phyloP scores from a whole-genome alignment of 306 rosid genomes.

The Fragaria vesca region DNA sequence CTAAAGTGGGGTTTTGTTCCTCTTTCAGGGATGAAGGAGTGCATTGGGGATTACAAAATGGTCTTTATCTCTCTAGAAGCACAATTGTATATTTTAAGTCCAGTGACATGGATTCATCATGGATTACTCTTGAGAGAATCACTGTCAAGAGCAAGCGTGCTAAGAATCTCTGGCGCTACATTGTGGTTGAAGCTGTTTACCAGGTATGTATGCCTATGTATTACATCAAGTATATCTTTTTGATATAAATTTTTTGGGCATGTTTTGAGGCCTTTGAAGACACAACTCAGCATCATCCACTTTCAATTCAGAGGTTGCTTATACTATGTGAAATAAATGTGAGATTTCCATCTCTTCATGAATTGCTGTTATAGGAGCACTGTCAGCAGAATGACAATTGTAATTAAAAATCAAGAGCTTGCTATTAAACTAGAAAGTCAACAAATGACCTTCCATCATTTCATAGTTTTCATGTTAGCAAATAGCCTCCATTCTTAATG shows the following conservation, averaged over 20 bases:
- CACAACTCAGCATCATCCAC: not conserved
- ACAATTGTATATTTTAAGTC: conserved; percentile 83
- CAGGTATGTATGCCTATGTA: conserved; percentile 51
- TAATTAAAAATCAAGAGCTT: not conserved
- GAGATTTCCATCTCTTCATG: not conserved
- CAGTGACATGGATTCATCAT: conserved; percentile 79
- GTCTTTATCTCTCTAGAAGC: conserved; percentile 88
- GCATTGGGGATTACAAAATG: conserved; percentile 97
- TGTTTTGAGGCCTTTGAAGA: not conserved
- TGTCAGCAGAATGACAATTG: not conserved
- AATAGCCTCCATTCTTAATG: too few relatives aligned
- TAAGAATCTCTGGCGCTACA: conserved; percentile 82
- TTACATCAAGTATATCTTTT: conserved; percentile 12
- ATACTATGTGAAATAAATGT: not conserved
- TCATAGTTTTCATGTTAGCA: not conserved
- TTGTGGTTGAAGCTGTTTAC: conserved; percentile 92
- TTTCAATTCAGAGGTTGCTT: not conserved
- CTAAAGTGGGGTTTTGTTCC: conserved; percentile 9
- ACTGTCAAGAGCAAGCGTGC: conserved; percentile 53
- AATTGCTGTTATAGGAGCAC: not conserved
- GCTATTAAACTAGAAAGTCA: not conserved
- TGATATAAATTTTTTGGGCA: not conserved
- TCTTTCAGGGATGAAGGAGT: conserved; percentile 85
- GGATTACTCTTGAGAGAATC: conserved; percentile 62
- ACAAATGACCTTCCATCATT: not conserved